phyloP scores from a whole-genome alignment of 2,329 filamentous ascomycete species.

The Pestalotiopsis sp. region DNA sequence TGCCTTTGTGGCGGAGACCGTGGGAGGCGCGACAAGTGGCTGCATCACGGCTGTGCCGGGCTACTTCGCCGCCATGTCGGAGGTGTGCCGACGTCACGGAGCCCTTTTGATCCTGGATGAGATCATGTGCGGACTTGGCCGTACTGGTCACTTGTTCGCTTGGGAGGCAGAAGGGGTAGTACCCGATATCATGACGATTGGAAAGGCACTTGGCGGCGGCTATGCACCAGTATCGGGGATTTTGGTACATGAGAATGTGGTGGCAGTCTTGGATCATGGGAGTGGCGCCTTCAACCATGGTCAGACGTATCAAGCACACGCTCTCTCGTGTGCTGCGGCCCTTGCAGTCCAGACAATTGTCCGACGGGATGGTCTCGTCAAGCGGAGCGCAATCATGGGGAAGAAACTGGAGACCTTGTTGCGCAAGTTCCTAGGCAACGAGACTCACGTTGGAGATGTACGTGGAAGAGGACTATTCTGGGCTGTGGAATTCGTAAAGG shows the following conservation, averaged over 20 bases:
- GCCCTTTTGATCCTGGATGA: conserved; percentile 70
- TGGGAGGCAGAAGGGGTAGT: conserved; percentile 54
- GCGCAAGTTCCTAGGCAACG: conserved; percentile 21
- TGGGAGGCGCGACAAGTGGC: conserved; percentile 67
- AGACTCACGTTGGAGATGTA: conserved; percentile 24
- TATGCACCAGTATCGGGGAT: conserved; percentile 64
- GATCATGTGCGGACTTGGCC: conserved; percentile 61
- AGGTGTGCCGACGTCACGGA: conserved; percentile 66
- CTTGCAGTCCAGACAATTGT: conserved; percentile 44
- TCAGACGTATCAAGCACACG: conserved; percentile 55
- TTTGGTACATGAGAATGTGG: conserved; percentile 52
- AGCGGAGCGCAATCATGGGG: conserved; percentile 37
- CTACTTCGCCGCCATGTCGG: conserved; percentile 66
- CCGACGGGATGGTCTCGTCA: conserved; percentile 35
- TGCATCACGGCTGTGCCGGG: conserved; percentile 64
- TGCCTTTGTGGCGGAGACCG: conserved; percentile 68
- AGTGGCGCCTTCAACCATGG: conserved; percentile 57
- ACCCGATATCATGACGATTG: conserved; percentile 65
- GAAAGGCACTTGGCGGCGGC: conserved; percentile 65
- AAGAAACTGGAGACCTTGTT: conserved; percentile 32
- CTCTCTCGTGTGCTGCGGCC: conserved; percentile 41
- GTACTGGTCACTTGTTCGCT: conserved; percentile 54
- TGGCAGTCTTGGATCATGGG: conserved; percentile 47
- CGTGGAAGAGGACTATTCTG: conserved; percentile 48
- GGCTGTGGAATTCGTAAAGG: conserved; percentile 42